Base-by-base conservation (phyloP, 352 stramenopile species). In the Phytophthora chlamydospora region DNA sequence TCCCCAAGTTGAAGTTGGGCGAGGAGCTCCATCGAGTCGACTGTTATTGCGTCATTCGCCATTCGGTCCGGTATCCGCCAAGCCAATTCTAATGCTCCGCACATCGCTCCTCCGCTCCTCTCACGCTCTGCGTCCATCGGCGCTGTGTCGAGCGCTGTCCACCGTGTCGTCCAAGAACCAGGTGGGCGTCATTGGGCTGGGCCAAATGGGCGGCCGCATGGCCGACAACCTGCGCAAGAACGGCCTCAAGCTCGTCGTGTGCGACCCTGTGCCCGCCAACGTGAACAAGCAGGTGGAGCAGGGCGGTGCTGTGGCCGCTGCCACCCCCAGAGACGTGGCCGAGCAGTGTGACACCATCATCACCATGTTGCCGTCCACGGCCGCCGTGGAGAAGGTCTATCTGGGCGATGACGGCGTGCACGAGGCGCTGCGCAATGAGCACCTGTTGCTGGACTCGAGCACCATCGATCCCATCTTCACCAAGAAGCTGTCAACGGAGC, bases 131-230 rank as follows among this genome's bases (percentile, higher is more conserved):
- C 29, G 42, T 17, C 17, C 14, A 5, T 36, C 39, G 2, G 4
- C 27, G 0, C 14, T 53, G 21, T 13, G 17, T 32, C 52, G 53
- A 10, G 16, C 59, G 24, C 17, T 66, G 9, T 58, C 65, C 6
- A 66, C 48, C 10, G 36, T 46, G 6, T 48, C 52, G 1, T 48
- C 75, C 39, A 83, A 80, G 60, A 53, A 73, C 36, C 66, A 59
- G 13, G 71, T 98, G 16, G 94, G 91, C 21, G 79, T 98, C 67
- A 89, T 98, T 43, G 94, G 96, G 34, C 66, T 98, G 35, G 96
- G 96, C 16, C 95, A 97, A 74, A 98, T 98, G 93, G 95, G 95
- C 24, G 74, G 81, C 53, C 91, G 91, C 62, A 98, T 98, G 96
- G 88, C 88, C 46, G 78, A 86, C 58, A 98, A 98, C 81, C 66